Conservation (phyloP, 2,329 filamentous ascomycete species). For the Aspergillus versicolor region DNA sequence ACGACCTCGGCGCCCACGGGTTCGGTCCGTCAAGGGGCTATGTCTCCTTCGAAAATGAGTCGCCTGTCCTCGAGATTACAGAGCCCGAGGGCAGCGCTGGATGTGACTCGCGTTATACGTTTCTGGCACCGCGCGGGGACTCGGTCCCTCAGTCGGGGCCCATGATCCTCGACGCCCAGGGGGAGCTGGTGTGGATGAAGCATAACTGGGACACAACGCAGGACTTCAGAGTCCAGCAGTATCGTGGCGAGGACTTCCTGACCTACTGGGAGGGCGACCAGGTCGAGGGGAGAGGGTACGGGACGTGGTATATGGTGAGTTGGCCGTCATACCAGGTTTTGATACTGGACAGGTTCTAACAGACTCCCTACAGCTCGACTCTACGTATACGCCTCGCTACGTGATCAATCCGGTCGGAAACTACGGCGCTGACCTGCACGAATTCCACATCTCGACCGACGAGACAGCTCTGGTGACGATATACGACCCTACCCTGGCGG, state of each 20-base stretch:
- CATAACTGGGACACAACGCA: conserved; percentile 24
- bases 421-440: conserved; percentile 32
- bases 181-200: conserved; percentile 29
- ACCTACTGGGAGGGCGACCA: conserved; percentile 29
- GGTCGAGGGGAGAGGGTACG: conserved; percentile 19
- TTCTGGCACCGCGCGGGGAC: conserved; percentile 33
- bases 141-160: conserved; percentile 27
- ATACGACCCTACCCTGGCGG: conserved; percentile 28
- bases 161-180: conserved; percentile 28
- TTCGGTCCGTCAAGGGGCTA: conserved; percentile 30
- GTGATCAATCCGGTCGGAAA: conserved; percentile 21
- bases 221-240: conserved; percentile 27
- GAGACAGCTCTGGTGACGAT: conserved; percentile 33
- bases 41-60: conserved; percentile 29
- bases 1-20: conserved; percentile 32
- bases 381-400: conserved; percentile 22
- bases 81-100: conserved; percentile 22
- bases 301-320: conserved; percentile 28
- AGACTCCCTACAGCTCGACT: conserved; percentile 21
- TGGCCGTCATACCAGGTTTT: too few relatives aligned
- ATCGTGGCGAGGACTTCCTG: conserved; percentile 23
- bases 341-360: too few relatives aligned
- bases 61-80: conserved; percentile 27
- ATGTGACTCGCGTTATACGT: conserved; percentile 31
- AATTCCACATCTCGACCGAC: conserved; percentile 31